Conservation (phyloP, 23 red algal species). For the Gracilaria domingensis region DNA sequence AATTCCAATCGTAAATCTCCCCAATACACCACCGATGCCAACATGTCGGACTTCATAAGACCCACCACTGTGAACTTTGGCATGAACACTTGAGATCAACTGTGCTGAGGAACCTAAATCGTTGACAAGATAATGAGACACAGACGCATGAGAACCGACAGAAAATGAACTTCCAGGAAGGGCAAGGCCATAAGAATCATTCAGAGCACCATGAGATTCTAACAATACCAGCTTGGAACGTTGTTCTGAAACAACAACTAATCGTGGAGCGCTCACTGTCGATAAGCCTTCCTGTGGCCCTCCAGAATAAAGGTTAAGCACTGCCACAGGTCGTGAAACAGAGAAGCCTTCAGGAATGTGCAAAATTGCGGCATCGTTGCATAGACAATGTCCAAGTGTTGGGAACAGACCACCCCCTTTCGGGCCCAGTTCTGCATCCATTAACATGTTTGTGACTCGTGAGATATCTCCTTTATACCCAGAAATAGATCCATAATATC, state of each 20-base stretch:
- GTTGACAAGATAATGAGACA: slow-evolving; percentile 73
- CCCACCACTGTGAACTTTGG: slow-evolving; percentile 26
- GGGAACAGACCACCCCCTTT: slow-evolving; percentile 66
- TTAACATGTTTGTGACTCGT: slow-evolving; percentile 36
- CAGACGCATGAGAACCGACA: slow-evolving; percentile 59
- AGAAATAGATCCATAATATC: slow-evolving; percentile 55
- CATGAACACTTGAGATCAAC: slow-evolving; percentile 57
- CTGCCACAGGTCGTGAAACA: slow-evolving; percentile 47
- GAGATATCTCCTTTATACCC: slow-evolving; percentile 65
- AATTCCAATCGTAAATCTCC: slow-evolving; percentile 61
- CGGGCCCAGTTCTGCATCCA: slow-evolving; percentile 48
- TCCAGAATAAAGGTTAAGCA: slow-evolving; percentile 59
- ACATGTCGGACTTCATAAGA: slow-evolving; percentile 62
- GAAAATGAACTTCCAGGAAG: slow-evolving; percentile 24
- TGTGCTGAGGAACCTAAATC: slow-evolving; percentile 58
- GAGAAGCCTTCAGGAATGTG: slow-evolving; percentile 61
- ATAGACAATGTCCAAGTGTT: slow-evolving; percentile 45
- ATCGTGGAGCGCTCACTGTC: slow-evolving; percentile 51
- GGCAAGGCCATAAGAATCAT: slow-evolving; percentile 51
- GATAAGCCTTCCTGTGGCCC: slow-evolving; percentile 34
- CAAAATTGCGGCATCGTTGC: slow-evolving; percentile 64
- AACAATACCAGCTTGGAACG: slow-evolving; percentile 62
- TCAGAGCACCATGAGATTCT: slow-evolving; percentile 61
- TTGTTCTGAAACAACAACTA: slow-evolving; percentile 60
- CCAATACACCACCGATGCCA: slow-evolving; percentile 42